phyloP scores from a whole-genome alignment of 768 basidiomycete genomes.

The Cystofilobasidium bisporidii region DNA sequence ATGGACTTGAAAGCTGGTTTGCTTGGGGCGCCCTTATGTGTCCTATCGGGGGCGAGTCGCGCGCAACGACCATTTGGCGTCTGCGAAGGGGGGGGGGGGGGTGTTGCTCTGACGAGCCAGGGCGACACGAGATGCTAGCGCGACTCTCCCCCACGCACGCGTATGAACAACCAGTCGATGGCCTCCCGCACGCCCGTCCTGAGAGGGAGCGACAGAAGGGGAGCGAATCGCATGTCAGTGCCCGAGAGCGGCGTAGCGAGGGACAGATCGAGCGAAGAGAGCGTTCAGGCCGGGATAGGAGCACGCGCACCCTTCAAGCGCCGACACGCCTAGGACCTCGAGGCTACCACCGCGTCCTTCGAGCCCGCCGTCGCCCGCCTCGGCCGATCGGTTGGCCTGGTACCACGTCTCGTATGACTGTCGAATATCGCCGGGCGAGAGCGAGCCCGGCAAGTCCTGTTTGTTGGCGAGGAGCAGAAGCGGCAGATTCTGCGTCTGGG shows the following conservation, averaged over 20 bases:
- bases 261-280: not conserved
- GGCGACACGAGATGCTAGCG: not conserved
- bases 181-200: slow-evolving; percentile 20
- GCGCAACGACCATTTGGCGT: no score
- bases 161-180: slow-evolving; percentile 16
- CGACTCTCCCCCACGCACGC: not conserved
- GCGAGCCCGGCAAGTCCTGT: slow-evolving; percentile 69
- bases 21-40: no score
- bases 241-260: no score
- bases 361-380: slow-evolving; percentile 3
- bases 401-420: slow-evolving; percentile 48
- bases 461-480: slow-evolving; percentile 91
- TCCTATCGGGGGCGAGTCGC: no score
- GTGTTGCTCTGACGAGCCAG: no score
- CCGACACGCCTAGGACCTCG: slow-evolving; percentile 26
- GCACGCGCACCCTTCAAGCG: slow-evolving; percentile 25
- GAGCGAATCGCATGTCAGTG: no score
- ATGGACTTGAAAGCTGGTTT: no score
- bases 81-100: no score
- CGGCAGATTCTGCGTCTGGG: slow-evolving; percentile 80
- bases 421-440: slow-evolving; percentile 82
- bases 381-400: slow-evolving; percentile 28
- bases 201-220: not conserved
- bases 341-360: slow-evolving; percentile 25
- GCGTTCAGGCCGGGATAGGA: no score